Evolutionary conservation across 768 basidiomycete genomes (phyloP).

Genomic region (Lepiota brunneoincarnata): DNA sequence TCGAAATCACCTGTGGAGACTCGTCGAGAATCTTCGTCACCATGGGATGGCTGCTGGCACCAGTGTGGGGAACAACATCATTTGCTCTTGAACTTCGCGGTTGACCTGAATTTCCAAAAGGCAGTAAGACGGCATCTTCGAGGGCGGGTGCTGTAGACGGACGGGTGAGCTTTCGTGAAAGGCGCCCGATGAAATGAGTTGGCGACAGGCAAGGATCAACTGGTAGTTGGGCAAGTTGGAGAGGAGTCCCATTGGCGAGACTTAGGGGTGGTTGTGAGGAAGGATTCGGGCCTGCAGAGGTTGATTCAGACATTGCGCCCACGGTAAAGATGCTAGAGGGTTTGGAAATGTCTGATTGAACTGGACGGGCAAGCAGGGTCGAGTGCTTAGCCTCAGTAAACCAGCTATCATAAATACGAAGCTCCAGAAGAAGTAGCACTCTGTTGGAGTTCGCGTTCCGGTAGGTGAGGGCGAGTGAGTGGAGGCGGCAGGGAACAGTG

Average conservation of each 20-base stretch:
- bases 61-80: background rate
- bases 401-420: background rate
- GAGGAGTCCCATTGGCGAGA: background rate
- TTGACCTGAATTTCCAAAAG: conserved; percentile 30
- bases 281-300: background rate
- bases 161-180: conserved; percentile 23
- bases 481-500: background rate
- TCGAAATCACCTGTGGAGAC: background rate
- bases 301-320: background rate
- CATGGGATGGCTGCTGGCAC: background rate
- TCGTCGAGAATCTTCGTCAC: background rate
- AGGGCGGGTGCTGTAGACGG: conserved; percentile 40
- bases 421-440: background rate
- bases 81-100: background rate
- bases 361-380: background rate
- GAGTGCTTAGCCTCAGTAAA: background rate
- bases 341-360: background rate
- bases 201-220: background rate
- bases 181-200: conserved; percentile 12
- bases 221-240: background rate
- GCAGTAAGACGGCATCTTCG: conserved; percentile 40
- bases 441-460: no score
- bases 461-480: background rate
- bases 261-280: conserved; percentile 1
- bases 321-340: background rate